These are phyloP conservation scores for Nepenthes gracilis DNA, from an alignment of 148 eudicot genomes.

Conservation along the genomic window DNA sequence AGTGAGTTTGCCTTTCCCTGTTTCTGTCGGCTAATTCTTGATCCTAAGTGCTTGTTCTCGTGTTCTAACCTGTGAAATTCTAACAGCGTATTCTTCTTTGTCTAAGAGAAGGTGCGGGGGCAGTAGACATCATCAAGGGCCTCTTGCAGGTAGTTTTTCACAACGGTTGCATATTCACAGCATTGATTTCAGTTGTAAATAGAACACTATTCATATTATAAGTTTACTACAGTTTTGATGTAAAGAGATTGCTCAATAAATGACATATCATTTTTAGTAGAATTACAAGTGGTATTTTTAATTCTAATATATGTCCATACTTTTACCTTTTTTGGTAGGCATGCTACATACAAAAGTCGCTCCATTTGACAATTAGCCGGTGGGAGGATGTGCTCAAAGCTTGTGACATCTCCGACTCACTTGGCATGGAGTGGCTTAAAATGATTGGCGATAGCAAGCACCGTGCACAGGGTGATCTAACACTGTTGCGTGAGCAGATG, in stretches of 20 bases:
- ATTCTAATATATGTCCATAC: background rate
- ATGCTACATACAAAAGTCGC: conserved; percentile 47
- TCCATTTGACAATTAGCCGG: conserved; percentile 13
- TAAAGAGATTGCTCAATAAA: background rate
- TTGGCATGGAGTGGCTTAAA: conserved; percentile 30
- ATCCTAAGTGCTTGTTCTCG: background rate
- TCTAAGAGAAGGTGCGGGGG: conserved; percentile 67
- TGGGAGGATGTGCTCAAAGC: conserved; percentile 25
- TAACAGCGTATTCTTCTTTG: conserved; percentile 58
- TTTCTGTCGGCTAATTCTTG: conserved; percentile 1
- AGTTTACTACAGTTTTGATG: background rate
- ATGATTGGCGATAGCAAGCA: conserved; percentile 32
- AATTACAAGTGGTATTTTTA: too few species aligned
- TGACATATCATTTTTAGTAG: too few species aligned
- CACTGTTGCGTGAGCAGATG: conserved; percentile 30
- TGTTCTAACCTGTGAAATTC: background rate
- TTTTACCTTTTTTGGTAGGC: conserved; percentile 31
- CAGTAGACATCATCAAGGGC: conserved; percentile 49
- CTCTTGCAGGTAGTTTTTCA: conserved; percentile 56
- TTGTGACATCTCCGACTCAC: conserved; percentile 14
- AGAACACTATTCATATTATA: background rate
- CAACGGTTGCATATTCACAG: background rate
- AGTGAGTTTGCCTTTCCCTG: conserved; percentile 20
- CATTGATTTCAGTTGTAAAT: background rate
- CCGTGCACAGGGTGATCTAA: conserved; percentile 17